Evolutionary conservation across 2,329 filamentous ascomycete species (phyloP), one percentile per base, ranked within the genome.

Genomic region (Ophiocordyceps camponoti-rufipedis): DNA sequence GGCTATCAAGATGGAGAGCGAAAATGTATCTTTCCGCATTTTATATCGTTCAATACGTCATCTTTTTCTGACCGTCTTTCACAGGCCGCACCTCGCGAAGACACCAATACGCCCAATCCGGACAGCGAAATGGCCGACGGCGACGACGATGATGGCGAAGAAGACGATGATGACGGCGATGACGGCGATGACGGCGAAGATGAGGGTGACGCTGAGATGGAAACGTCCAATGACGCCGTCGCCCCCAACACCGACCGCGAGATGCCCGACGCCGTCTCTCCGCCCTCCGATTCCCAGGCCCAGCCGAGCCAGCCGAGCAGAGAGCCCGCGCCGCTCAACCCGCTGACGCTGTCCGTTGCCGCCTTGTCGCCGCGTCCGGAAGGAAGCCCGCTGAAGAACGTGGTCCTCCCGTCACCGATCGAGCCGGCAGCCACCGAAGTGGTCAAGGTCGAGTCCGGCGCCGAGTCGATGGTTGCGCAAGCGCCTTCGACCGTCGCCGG

Each of bases 91-190:
- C 35, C 16, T 52, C 61, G 58, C 57, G 63, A 66, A 69, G 49
- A 65, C 35, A 66, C 65, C 13, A 65, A 66, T 28, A 60, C 58
- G 13, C 59, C 60, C n/a, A 65, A 65, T 42, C 64, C 65, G 13
- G 72, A 74, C 48, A 68, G 64, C 51, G 70, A 74, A 48, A 72
- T 73, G 64, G 67, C 63, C 1, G 77, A 78, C 40, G 67, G 63
- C 23, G 64, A 67, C 29, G 62, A 65, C 3, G 61, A 70, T 16
- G 67, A 62, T n/a, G 59, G 60, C 56, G 62, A 64, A 9, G 69
- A 68, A 3, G 69, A 67, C 16, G 69, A 70, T 2, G 70, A 66
- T 2, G 67, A 62, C 4, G 68, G 67, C 4, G 66, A 66, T 2
- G 67, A 69, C 3, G 70, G 63, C 3, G 68, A 68, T 2, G 69